Percentiles rank a stretch among this genome's conserved stretches.
Conservation (phyloP, 495 filamentous ascomycete genomes). For the Penicillium soppii region DNA sequence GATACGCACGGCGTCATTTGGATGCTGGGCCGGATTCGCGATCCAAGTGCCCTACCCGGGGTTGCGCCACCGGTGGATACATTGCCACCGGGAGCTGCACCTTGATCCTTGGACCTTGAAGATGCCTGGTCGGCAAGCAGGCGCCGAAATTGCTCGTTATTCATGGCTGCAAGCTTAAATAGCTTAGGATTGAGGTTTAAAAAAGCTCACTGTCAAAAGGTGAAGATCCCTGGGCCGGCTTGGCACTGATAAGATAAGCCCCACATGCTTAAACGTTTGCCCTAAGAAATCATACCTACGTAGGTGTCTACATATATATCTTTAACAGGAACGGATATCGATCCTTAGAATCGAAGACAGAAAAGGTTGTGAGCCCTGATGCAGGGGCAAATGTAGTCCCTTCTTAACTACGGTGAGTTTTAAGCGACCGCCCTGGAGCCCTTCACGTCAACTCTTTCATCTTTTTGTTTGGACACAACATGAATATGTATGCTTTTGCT, state of each 20-base stretch:
- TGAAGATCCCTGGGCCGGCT: slow-evolving; percentile 3
- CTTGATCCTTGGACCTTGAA: slow-evolving; percentile 17
- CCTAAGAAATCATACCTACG: too few relatives aligned
- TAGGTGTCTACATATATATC: neutral
- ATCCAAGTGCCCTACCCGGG: slow-evolving; percentile 39
- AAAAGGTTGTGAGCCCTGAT: too few relatives aligned
- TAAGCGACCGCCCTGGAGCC: too few relatives aligned
- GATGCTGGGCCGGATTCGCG: slow-evolving; percentile 68
- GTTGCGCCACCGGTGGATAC: slow-evolving; percentile 21
- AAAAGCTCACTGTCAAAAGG: slow-evolving; percentile 1
- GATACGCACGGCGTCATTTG: slow-evolving; percentile 80
- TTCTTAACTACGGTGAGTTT: too few relatives aligned
- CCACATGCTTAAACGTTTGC: neutral
- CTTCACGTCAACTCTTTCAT: too few relatives aligned
- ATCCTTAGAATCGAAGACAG: too few relatives aligned
- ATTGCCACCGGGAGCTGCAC: slow-evolving; percentile 16
- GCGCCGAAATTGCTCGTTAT: slow-evolving; percentile 93
- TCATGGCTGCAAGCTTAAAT: slow-evolving; percentile 58
- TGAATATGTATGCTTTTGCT: too few relatives aligned
- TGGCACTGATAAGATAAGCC: slow-evolving; percentile 5
- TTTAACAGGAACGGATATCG: too few relatives aligned
- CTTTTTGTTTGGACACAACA: too few relatives aligned
- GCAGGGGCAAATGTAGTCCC: too few relatives aligned
- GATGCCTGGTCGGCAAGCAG: slow-evolving; percentile 61
- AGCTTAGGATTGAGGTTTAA: neutral